Percentiles rank a stretch among this genome's conserved stretches.
Conservation (phyloP, 2,329 filamentous ascomycete genomes). For the Akanthomyces dipterigenus region DNA sequence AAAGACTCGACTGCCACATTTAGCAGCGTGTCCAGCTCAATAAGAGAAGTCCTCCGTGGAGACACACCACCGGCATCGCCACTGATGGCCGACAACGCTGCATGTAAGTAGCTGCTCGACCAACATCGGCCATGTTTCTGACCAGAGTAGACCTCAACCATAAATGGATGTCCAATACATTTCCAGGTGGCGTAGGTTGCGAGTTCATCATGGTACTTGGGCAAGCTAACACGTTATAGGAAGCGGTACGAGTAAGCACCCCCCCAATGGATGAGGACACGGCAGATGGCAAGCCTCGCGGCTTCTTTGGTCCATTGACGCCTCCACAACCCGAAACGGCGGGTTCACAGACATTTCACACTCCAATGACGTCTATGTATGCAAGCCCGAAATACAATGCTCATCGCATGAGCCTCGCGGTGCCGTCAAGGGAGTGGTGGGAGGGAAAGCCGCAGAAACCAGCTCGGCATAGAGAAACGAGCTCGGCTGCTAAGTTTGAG, state of each 20-base stretch:
- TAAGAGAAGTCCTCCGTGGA: conserved; percentile 33
- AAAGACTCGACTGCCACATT: conserved; percentile 32
- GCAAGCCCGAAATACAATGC: conserved; percentile 16
- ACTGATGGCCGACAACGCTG: conserved; percentile 13
- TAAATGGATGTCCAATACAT: conserved; percentile 14
- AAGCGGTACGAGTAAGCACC: conserved; percentile 42
- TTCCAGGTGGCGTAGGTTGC: conserved; percentile 29
- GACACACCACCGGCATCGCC: conserved; percentile 27
- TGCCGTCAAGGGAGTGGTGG: conserved; percentile 30
- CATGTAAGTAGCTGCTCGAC: background rate
- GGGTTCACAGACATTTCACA: background rate
- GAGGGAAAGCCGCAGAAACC: conserved; percentile 23
- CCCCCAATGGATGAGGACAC: conserved; percentile 37
- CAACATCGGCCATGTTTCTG: background rate
- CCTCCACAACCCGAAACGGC: conserved; percentile 18
- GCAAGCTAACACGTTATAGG: conserved; percentile 26
- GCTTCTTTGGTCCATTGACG: conserved; percentile 37
- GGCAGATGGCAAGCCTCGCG: conserved; percentile 29
- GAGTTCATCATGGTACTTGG: too few species aligned
- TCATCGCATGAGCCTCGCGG: conserved; percentile 18
- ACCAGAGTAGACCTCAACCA: conserved; percentile 14
- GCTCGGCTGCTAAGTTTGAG: conserved; percentile 28
- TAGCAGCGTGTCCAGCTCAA: conserved; percentile 35
- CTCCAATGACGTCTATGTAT: conserved; percentile 4
- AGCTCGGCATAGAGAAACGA: conserved; percentile 16